A percentile compares a stretch with the other conserved stretches of the same genome.
phyloP scores from a whole-genome alignment of 2,329 filamentous ascomycete genomes.

The Alternaria alternata region DNA sequence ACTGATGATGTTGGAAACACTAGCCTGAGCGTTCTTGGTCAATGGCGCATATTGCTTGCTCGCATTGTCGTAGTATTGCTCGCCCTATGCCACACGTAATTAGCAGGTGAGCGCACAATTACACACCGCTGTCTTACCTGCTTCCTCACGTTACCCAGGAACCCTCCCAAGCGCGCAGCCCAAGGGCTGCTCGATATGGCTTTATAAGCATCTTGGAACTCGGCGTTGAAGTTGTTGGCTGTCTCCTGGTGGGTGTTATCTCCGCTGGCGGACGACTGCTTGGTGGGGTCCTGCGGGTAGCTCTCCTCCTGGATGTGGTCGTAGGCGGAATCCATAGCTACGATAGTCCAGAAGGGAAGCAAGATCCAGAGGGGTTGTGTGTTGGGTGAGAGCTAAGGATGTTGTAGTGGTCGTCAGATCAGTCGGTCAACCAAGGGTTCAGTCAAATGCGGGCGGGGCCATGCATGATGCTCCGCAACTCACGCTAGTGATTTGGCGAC shows the following conservation, averaged over 20 bases:
- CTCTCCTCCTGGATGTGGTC: constrained; percentile 93
- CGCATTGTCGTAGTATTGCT: constrained; percentile 84
- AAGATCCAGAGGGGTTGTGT: not conserved
- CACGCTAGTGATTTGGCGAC: constrained; percentile 20
- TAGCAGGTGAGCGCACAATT: not conserved
- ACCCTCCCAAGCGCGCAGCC: constrained; percentile 86
- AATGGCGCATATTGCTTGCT: constrained; percentile 83
- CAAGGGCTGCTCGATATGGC: constrained; percentile 91
- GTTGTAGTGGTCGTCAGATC: constrained; percentile 12
- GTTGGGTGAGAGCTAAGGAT: constrained; percentile 20
- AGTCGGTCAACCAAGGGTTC: constrained; percentile 20
- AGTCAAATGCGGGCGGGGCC: constrained; percentile 12
- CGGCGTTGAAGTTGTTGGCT: constrained; percentile 73
- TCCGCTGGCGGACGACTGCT: constrained; percentile 59
- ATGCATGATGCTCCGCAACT: constrained; percentile 26
- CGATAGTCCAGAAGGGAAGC: constrained; percentile 8
- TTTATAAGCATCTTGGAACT: constrained; percentile 94
- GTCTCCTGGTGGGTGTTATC: constrained; percentile 48
- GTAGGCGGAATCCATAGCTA: constrained; percentile 90
- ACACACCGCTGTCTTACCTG: constrained; percentile 65
- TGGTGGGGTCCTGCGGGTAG: constrained; percentile 58
- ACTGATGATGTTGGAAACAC: constrained; percentile 76
- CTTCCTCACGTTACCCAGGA: constrained; percentile 91
- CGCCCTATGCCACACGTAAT: constrained; percentile 64
- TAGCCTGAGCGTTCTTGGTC: constrained; percentile 81